Evolutionary conservation across 768 basidiomycete genomes (phyloP).

Genomic region (Artomyces pyxidatus): DNA sequence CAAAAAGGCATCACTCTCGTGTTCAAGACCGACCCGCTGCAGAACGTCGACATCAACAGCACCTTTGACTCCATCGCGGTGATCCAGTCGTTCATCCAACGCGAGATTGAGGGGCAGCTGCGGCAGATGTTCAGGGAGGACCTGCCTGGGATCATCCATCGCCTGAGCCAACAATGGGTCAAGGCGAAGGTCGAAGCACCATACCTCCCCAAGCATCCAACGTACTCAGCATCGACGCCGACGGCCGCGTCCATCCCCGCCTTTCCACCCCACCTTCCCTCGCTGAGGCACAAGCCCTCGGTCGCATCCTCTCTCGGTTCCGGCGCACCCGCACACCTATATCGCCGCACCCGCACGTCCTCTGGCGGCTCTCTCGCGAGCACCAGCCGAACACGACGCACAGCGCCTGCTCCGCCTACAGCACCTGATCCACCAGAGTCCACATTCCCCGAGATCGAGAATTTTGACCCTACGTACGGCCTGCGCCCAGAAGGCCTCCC

Average conservation of each 20-base stretch:
- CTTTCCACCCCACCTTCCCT: background rate
- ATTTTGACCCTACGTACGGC: conserved; percentile 95
- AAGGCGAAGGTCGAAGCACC: conserved; percentile 92
- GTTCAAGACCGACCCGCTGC: conserved; percentile 98
- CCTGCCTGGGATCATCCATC: conserved; percentile 92
- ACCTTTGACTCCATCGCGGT: conserved; percentile 98
- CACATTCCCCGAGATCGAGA: conserved; percentile 61
- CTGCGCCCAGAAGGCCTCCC: conserved; percentile 88
- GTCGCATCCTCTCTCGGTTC: background rate
- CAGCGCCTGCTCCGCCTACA: conserved; percentile 24
- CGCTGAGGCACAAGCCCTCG: conserved; percentile 1
- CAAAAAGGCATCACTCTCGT: conserved; percentile 98
- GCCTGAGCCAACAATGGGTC: conserved; percentile 93
- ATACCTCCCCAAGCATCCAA: conserved; percentile 55
- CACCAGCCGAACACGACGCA: conserved; percentile 5
- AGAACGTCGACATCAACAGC: conserved; percentile 95
- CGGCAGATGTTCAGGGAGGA: conserved; percentile 98
- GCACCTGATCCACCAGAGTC: conserved; percentile 20
- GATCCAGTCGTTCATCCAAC: conserved; percentile 95
- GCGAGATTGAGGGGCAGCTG: conserved; percentile 93
- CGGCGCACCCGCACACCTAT: background rate
- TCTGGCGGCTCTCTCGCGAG: conserved; percentile 6
- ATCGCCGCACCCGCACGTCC: conserved; percentile 8
- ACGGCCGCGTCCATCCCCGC: conserved; percentile 11
- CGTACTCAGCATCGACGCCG: conserved; percentile 14